Evolutionary conservation across 495 filamentous ascomycete species (phyloP), one percentile per base, ranked within the genome.

Genomic region (Hyphodiscus hymeniophilus): DNA sequence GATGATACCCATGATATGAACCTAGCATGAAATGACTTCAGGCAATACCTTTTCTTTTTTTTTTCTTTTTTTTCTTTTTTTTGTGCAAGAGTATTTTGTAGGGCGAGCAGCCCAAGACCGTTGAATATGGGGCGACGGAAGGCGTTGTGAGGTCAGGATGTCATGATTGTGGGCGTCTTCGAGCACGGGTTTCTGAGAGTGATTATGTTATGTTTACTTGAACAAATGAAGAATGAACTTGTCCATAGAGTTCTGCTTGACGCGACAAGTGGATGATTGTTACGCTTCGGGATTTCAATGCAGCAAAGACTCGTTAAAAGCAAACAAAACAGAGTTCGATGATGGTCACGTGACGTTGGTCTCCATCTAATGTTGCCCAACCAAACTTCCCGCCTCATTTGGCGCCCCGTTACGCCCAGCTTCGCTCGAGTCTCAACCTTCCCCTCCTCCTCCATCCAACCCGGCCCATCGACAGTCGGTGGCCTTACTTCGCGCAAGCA

Each of bases 1-100:
- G 63, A 69, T 52, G 66, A 68, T 61, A 64, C 62, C 61, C 45
- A 45, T 22, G 57, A 51, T 49, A 50, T 58, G 10, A 57, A 59
- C 17, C 54, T 60, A 47, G 41, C 33, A 38, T 56, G 34, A 55
- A 22, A 22, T 4, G 11, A 40, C 11, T 20, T 40, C 7, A 18
- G 38, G 24, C 3, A n/a, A n/a, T 22, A 11, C 22, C 3, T 42
- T 11, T 22, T 11, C 18, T 16, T 7, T n/a, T 24, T 28, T 28
- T 7, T 17, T n/a, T 3, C 11, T 24, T 42, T 7, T 39, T 51
- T 31, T 45, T 51, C n/a, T n/a, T n/a, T n/a, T n/a, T n/a, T n/a
- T n/a, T n/a, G n/a, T n/a, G n/a, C n/a, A n/a, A 15, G 40, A 50
- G 33, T 51, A 51, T 12, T 38, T 15, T 38, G 34, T 16, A 38